Evolutionary conservation across 805 yeast genomes (phyloP).

Genomic region (Candida caryicola): DNA sequence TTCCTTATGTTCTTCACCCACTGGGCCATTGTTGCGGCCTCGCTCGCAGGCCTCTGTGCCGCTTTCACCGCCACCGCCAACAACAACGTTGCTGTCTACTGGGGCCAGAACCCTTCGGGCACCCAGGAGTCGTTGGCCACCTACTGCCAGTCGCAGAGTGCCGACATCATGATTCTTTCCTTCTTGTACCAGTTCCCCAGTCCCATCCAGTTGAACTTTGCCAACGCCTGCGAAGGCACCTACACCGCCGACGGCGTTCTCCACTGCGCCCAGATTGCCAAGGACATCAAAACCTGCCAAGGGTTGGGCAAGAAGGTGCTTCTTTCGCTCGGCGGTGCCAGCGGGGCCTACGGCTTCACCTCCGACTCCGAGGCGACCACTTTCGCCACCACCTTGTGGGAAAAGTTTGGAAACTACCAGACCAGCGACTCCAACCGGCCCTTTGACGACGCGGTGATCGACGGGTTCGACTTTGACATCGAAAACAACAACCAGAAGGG

Average conservation of each 20-base stretch:
- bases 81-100: constrained; percentile 15
- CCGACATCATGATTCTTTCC: constrained; percentile 14
- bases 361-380: constrained; percentile 26
- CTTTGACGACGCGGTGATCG: constrained; percentile 72
- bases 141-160: constrained; percentile 12
- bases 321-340: constrained; percentile 62
- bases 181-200: constrained; percentile 13
- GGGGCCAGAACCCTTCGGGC: constrained; percentile 18
- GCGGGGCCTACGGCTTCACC: constrained; percentile 39
- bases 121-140: constrained; percentile 10
- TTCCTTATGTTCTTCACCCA: not conserved
- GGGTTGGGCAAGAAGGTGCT: constrained; percentile 71
- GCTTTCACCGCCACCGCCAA: constrained; percentile 10
- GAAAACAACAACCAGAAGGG: constrained; percentile 63
- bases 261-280: constrained; percentile 35
- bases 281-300: constrained; percentile 76
- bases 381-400: constrained; percentile 29
- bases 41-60: constrained; percentile 2
- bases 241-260: constrained; percentile 12
- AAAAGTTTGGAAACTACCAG: constrained; percentile 18
- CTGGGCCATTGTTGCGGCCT: not conserved
- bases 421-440: constrained; percentile 37
- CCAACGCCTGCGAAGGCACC: constrained; percentile 14
- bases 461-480: constrained; percentile 80
- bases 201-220: constrained; percentile 11